Evolutionary conservation across 176 grass and related monocot genomes (phyloP).

Genomic region (Cenchrus fungigraminus): DNA sequence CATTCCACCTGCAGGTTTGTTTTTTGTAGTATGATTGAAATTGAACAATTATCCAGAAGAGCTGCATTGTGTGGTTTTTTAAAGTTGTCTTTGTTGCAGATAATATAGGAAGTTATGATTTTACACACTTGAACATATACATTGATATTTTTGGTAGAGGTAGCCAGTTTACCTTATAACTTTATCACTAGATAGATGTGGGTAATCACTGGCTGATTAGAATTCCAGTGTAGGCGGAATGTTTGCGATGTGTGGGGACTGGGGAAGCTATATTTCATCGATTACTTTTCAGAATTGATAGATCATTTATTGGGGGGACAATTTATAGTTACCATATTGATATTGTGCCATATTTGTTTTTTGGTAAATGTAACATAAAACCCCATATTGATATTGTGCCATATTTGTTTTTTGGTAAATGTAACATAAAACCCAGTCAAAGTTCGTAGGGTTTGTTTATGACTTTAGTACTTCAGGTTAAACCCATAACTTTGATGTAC

Average conservation of each 20-base stretch:
- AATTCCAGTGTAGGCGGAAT: constrained; percentile 6
- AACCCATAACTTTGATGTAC: constrained; percentile 1
- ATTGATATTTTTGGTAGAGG: not conserved
- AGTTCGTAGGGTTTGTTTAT: constrained; percentile 2
- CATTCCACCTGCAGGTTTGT: constrained; percentile 94
- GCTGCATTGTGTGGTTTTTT: constrained; percentile 12
- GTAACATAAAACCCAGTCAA: constrained; percentile 10
- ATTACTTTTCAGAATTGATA: not conserved
- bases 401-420: constrained; percentile 12
- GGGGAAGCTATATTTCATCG: not conserved
- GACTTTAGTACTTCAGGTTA: constrained; percentile 11
- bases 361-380: constrained; percentile 10
- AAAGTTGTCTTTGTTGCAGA: not conserved
- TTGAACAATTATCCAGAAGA: constrained; percentile 11
- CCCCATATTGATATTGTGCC: not conserved
- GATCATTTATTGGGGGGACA: not conserved
- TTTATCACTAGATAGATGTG: not conserved
- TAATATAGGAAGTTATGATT: not conserved
- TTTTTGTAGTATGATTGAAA: constrained; percentile 19
- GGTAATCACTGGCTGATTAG: constrained; percentile 3
- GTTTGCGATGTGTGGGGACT: not conserved
- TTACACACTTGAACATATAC: not conserved
- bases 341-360: constrained; percentile 22
- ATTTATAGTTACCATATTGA: not conserved
- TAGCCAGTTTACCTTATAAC: not conserved